phyloP scores from a whole-genome alignment of 352 stramenopile genomes.

The Pythium phragmiticola region DNA sequence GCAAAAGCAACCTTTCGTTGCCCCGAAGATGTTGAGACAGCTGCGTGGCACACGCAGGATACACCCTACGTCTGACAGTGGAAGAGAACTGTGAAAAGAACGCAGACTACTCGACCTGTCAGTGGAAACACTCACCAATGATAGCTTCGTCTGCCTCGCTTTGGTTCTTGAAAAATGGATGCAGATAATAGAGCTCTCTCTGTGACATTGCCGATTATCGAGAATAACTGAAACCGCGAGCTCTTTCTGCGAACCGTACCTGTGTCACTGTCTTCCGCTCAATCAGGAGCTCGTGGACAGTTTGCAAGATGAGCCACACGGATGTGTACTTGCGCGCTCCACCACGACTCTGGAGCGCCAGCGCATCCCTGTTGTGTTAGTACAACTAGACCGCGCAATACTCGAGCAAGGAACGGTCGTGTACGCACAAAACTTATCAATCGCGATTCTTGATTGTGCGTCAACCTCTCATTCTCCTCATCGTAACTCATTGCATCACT shows the following conservation, averaged over 20 bases:
- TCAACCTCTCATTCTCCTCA: slow-evolving; percentile 41
- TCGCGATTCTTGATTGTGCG: slow-evolving; percentile 57
- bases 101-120: neutral
- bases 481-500: slow-evolving; percentile 63
- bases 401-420: neutral
- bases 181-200: slow-evolving; percentile 85
- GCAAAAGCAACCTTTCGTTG: slow-evolving; percentile 76
- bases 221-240: neutral
- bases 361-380: neutral
- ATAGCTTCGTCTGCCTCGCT: slow-evolving; percentile 83
- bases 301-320: slow-evolving; percentile 83
- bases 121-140: slow-evolving; percentile 38
- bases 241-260: slow-evolving; percentile 23
- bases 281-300: slow-evolving; percentile 58
- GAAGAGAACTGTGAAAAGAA: neutral
- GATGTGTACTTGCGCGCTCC: slow-evolving; percentile 80
- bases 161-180: slow-evolving; percentile 81
- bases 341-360: slow-evolving; percentile 41
- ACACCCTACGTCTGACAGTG: slow-evolving; percentile 53
- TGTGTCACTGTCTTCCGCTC: slow-evolving; percentile 84
- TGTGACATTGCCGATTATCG: slow-evolving; percentile 17
- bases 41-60: slow-evolving; percentile 67
- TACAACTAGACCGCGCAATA: neutral
- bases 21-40: slow-evolving; percentile 81
- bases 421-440: slow-evolving; percentile 55